Percentiles rank a stretch among this genome's conserved stretches.
phyloP scores from a whole-genome alignment of 371 early-diverging fungal genomes.

The Lichtheimia hyalospora region DNA sequence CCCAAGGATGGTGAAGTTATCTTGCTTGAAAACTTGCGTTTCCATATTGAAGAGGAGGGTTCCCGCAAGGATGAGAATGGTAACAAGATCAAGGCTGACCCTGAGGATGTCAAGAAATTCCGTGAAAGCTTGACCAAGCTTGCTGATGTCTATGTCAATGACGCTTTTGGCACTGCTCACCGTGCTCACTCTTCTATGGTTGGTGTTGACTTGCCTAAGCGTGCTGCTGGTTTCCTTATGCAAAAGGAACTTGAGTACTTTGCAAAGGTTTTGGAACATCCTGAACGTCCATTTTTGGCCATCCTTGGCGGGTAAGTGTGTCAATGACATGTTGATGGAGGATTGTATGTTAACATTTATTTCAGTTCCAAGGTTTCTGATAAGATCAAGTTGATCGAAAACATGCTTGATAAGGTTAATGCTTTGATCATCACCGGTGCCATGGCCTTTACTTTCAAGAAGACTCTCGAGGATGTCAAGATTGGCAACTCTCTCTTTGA shows the following conservation, averaged over 20 bases:
- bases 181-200: conserved; percentile 97
- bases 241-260: conserved; percentile 99
- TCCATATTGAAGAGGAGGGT: conserved; percentile 99
- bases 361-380: conserved; percentile 95
- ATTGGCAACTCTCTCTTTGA: conserved; percentile 96
- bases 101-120: conserved; percentile 82
- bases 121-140: conserved; percentile 88
- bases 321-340: too few species aligned
- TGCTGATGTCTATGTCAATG: conserved; percentile 98
- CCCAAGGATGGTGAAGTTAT: conserved; percentile 87
- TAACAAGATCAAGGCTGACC: conserved; percentile 88
- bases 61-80: conserved; percentile 88
- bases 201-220: conserved; percentile 88
- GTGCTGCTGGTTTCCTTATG: conserved; percentile 97
- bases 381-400: conserved; percentile 98
- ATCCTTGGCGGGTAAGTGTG: conserved; percentile 91
- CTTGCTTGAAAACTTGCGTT: conserved; percentile 97
- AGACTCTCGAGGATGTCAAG: conserved; percentile 81
- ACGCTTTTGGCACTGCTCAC: conserved; percentile 99
- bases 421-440: conserved; percentile 95
- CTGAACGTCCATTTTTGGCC: conserved; percentile 94
- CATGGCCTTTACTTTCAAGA: conserved; percentile 98
- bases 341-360: not conserved
- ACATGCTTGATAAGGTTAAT: conserved; percentile 91
- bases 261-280: conserved; percentile 92